These are phyloP conservation scores for Aspergillus cristatus DNA, from an alignment of 495 filamentous ascomycete species.

Conservation along the genomic window DNA sequence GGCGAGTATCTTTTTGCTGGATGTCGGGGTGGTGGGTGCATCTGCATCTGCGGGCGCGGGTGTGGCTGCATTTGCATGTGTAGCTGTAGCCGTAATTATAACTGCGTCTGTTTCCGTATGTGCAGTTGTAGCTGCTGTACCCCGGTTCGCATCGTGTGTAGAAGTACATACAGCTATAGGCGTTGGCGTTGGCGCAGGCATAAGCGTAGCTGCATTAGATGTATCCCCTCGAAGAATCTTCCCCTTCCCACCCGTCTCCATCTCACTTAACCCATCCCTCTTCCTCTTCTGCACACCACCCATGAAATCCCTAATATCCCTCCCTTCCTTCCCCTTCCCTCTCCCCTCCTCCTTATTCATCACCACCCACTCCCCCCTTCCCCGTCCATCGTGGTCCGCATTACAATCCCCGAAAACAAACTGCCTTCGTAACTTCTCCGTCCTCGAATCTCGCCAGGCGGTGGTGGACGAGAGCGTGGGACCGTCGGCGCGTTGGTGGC, in stretches of 20 bases:
- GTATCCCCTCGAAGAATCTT: background rate
- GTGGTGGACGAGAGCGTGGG: conserved; percentile 42
- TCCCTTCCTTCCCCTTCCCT: conserved; percentile 18
- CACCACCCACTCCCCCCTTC: conserved; percentile 4
- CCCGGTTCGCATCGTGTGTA: no score
- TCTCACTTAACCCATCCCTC: conserved; percentile 28
- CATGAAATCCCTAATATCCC: conserved; percentile 51
- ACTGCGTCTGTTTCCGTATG: no score
- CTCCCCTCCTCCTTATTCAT: conserved; percentile 7
- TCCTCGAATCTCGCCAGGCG: conserved; percentile 63
- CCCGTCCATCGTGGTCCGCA: background rate
- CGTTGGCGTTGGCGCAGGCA: no score
- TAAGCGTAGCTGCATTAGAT: no score
- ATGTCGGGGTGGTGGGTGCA: background rate
- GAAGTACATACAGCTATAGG: no score
- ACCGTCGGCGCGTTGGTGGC: conserved; percentile 69
- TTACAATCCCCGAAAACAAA: conserved; percentile 34
- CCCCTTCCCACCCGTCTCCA: conserved; percentile 25
- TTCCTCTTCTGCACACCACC: conserved; percentile 38
- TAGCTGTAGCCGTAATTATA: no score
- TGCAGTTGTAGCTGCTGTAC: no score
- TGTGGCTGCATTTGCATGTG: background rate
- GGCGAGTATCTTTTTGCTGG: conserved; percentile 44
- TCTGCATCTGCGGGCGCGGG: background rate
- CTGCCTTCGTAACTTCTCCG: conserved; percentile 57